Percentiles rank a stretch among this genome's conserved stretches.
These are phyloP conservation scores for Trichosporon sp. DNA, from an alignment of 1,284 basidiomycete species.

Conservation along the genomic window DNA sequence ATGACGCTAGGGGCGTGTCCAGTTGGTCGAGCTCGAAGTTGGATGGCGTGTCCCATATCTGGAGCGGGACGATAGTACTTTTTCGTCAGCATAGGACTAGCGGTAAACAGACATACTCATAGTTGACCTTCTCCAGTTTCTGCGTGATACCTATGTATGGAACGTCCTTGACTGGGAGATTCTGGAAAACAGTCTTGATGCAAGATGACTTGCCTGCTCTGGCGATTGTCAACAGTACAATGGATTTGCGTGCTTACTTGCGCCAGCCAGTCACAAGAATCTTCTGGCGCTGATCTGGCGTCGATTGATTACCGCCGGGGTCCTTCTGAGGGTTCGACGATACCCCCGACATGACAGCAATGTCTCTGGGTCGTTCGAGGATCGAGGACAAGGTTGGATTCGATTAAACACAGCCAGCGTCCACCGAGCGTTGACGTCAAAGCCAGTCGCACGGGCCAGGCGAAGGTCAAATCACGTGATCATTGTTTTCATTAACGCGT, in stretches of 20 bases:
- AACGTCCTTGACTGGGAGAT: constrained; percentile 78
- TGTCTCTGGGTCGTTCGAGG: not conserved
- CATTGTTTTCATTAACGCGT: constrained; percentile 19
- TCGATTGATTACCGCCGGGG: not conserved
- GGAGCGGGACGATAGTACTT: constrained; percentile 87
- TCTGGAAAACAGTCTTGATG: constrained; percentile 85
- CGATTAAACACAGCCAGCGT: no score
- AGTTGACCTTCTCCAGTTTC: constrained; percentile 71
- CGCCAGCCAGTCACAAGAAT: constrained; percentile 77
- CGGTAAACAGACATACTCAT: constrained; percentile 66
- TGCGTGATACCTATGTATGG: constrained; percentile 89
- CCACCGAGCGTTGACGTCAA: constrained; percentile 3
- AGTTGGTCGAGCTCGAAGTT: constrained; percentile 75
- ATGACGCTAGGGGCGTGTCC: constrained; percentile 70
- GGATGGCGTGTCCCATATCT: constrained; percentile 94
- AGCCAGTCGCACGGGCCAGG: no score
- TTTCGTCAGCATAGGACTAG: not conserved
- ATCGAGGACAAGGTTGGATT: no score
- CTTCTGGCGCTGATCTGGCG: constrained; percentile 57
- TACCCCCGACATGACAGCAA: not conserved
- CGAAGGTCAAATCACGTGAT: not conserved
- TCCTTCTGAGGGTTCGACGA: not conserved
- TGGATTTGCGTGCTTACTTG: constrained; percentile 59
- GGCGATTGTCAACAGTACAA: not conserved
- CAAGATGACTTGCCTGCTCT: constrained; percentile 94